A percentile compares a stretch with the other conserved stretches of the same genome.
phyloP scores from a whole-genome alignment of 352 stramenopile genomes.

The Phytophthora foliorum region DNA sequence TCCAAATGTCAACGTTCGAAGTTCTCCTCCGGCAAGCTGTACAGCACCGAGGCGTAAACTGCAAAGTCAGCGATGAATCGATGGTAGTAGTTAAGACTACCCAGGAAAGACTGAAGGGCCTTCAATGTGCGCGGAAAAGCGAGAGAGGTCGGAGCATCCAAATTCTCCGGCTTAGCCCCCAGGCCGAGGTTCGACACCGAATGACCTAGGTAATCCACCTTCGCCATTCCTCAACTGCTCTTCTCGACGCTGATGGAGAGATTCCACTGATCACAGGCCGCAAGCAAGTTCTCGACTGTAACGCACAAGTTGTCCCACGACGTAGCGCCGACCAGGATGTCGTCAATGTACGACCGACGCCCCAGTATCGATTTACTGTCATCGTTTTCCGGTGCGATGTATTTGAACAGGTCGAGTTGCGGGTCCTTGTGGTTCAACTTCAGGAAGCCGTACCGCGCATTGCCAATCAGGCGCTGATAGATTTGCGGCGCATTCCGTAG shows the following conservation, averaged over 20 bases:
- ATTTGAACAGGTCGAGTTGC: background rate
- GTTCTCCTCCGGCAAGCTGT: background rate
- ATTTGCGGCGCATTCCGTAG: background rate
- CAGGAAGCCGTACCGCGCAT: slow-evolving; percentile 21
- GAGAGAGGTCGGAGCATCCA: slow-evolving; percentile 2
- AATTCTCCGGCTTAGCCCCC: slow-evolving; percentile 24
- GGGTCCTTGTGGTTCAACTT: background rate
- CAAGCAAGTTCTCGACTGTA: slow-evolving; percentile 9
- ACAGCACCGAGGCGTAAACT: slow-evolving; percentile 3
- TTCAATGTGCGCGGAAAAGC: slow-evolving; percentile 18
- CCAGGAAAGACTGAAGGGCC: slow-evolving; percentile 28
- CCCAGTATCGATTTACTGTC: slow-evolving; percentile 2
- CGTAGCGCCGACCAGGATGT: slow-evolving; percentile 20
- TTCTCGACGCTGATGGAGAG: slow-evolving; percentile 35
- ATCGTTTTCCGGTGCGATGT: background rate
- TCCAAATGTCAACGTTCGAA: background rate
- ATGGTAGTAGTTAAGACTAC: slow-evolving; percentile 26
- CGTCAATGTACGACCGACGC: slow-evolving; percentile 35
- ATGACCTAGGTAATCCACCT: slow-evolving; percentile 31
- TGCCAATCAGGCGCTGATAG: slow-evolving; percentile 22
- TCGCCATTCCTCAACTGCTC: slow-evolving; percentile 14
- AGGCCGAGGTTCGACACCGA: slow-evolving; percentile 10
- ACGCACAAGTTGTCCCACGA: slow-evolving; percentile 24
- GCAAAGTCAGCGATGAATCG: slow-evolving; percentile 25
- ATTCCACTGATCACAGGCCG: slow-evolving; percentile 19